Conservation (phyloP, 176 grass and related monocot genomes). For the Oryza nivara region DNA sequence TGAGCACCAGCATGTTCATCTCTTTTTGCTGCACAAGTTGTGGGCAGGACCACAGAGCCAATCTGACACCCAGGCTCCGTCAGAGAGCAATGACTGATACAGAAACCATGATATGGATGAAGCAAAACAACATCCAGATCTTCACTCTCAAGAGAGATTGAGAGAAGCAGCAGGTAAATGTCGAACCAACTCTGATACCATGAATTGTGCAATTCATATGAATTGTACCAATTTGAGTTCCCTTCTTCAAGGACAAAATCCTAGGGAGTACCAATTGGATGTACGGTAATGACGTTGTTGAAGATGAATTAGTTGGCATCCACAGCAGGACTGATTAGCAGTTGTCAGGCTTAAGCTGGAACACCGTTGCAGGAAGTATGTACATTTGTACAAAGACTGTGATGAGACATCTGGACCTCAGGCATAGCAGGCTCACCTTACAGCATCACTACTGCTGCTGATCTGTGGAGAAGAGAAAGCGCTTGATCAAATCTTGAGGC, state of each 20-base stretch:
- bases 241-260: neutral
- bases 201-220: neutral
- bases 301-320: neutral
- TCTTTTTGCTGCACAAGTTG: neutral
- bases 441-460: neutral
- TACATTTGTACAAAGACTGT: neutral
- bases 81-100: neutral
- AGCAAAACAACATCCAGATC: neutral
- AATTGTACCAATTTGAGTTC: neutral
- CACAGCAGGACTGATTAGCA: neutral
- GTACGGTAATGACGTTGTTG: neutral
- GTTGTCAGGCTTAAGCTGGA: neutral
- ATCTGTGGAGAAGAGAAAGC: neutral
- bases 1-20: neutral
- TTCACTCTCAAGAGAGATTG: neutral
- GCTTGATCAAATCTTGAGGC: neutral
- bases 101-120: neutral
- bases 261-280: neutral
- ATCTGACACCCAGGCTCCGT: neutral
- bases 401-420: neutral
- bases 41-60: neutral
- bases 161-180: neutral
- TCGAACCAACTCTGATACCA: neutral
- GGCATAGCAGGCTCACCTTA: neutral
- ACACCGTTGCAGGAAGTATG: neutral